These are phyloP conservation scores for Aspergillus tanneri DNA, from an alignment of 2,329 filamentous ascomycete genomes.

Conservation along the genomic window DNA sequence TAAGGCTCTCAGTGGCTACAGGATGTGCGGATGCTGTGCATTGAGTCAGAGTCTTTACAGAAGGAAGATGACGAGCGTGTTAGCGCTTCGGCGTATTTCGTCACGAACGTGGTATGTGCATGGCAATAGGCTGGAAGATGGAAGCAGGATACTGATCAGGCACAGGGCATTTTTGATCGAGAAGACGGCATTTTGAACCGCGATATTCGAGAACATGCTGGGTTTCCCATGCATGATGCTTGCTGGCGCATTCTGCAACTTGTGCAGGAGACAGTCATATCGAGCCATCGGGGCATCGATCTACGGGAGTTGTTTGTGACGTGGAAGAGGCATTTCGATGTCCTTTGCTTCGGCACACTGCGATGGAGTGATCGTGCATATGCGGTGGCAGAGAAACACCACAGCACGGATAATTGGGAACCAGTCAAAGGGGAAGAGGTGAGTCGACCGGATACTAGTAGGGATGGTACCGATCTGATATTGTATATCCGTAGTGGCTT, in stretches of 20 bases:
- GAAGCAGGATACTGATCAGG: not conserved
- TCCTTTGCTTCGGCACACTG: not conserved
- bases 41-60: not conserved
- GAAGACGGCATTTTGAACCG: not conserved
- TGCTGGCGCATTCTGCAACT: conserved; percentile 3
- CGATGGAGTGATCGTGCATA: not conserved
- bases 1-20: not conserved
- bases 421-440: conserved; percentile 7
- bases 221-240: conserved; percentile 3
- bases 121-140: not conserved
- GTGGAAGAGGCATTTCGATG: not conserved
- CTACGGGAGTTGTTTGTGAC: not conserved
- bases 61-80: not conserved
- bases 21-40: not conserved
- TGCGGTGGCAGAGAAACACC: not conserved
- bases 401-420: not conserved
- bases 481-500: conserved; percentile 5
- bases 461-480: not conserved
- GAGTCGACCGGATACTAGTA: not conserved
- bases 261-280: not conserved
- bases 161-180: not conserved
- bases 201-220: not conserved
- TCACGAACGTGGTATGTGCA: not conserved
- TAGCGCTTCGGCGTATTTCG: not conserved
- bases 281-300: not conserved